Evolutionary conservation across 2,329 filamentous ascomycete genomes (phyloP).

Genomic region (Bipolaris oryzae): DNA sequence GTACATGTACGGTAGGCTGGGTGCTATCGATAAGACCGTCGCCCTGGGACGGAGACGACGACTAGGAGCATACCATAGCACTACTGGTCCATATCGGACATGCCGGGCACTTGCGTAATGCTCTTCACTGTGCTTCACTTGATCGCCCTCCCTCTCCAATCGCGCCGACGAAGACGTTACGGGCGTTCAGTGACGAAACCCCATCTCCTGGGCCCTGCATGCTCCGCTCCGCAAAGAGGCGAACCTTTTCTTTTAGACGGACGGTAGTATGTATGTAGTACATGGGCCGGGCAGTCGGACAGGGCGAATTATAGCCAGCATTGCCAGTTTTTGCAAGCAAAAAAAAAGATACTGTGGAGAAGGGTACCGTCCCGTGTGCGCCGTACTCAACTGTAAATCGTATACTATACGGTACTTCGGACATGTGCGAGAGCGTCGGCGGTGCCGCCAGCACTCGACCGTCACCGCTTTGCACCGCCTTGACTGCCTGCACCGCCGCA

Average conservation of each 20-base stretch:
- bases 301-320: slow-evolving; percentile 21
- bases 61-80: neutral
- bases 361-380: too few relatives aligned
- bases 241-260: slow-evolving; percentile 26
- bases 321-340: neutral
- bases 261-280: slow-evolving; percentile 29
- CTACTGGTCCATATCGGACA: slow-evolving; percentile 35
- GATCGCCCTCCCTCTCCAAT: slow-evolving; percentile 37
- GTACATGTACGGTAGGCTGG: slow-evolving; percentile 24
- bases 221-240: slow-evolving; percentile 15
- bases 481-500: slow-evolving; percentile 36
- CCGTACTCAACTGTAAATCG: too few relatives aligned
- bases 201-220: slow-evolving; percentile 19
- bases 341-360: slow-evolving; percentile 1
- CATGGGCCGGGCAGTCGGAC: slow-evolving; percentile 34
- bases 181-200: slow-evolving; percentile 39
- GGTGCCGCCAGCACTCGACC: slow-evolving; percentile 25
- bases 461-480: slow-evolving; percentile 15
- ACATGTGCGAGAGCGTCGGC: slow-evolving; percentile 23
- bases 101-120: slow-evolving; percentile 31
- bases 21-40: slow-evolving; percentile 42
- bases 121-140: slow-evolving; percentile 29
- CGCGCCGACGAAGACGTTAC: slow-evolving; percentile 19
- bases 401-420: slow-evolving; percentile 1
- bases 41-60: slow-evolving; percentile 26